Evolutionary conservation across 2,329 filamentous ascomycete species (phyloP), one percentile per base, ranked within the genome.

Genomic region (Fusarium odoratissimum): DNA sequence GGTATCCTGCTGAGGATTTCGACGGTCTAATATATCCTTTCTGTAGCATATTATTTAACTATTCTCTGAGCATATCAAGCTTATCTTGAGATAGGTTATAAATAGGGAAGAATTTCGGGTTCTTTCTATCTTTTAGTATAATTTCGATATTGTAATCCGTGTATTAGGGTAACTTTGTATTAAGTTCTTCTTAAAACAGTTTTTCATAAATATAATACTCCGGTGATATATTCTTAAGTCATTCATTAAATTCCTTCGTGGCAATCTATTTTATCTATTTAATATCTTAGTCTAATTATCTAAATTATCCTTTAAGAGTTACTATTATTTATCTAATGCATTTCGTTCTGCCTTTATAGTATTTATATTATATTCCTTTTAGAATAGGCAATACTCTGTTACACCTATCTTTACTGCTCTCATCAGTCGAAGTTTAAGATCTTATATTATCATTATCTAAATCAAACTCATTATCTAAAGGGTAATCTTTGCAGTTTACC

Each of bases 11-110:
- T 49, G 25, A 30, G 8, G 41, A 42, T 28, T 48, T 48, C 49
- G 8, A 71, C 73, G 51, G 31, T 72, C 71, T 33, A 11, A 71
- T 75, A 54, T 72, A 72, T 45, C 49, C 64, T 54, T 75, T 75
- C 28, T 33, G 19, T 69, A 75, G 23, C 33, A 38, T 38, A 6
- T 38, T 6, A 19, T 38, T 38, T 38, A 38, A 10, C 35, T 19
- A 38, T 38, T 38, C 16, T 19, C 10, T 38, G 12, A 33, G 31
- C 6, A 5, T 33, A 13, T 13, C 13, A 5, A 33, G 31, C 31
- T 33, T 33, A 13, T 33, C 10, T 33, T 13, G 3, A 33, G 31
- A 33, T 33, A 33, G 31, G 31, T 33, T 33, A 13, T 33, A 33
- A 11, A 33, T 33, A 33, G 31, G 31, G 31, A 33, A 33, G 31